These are phyloP conservation scores for Hypericum androsaemum DNA, from an alignment of 345 rosid genomes.

Conservation along the genomic window DNA sequence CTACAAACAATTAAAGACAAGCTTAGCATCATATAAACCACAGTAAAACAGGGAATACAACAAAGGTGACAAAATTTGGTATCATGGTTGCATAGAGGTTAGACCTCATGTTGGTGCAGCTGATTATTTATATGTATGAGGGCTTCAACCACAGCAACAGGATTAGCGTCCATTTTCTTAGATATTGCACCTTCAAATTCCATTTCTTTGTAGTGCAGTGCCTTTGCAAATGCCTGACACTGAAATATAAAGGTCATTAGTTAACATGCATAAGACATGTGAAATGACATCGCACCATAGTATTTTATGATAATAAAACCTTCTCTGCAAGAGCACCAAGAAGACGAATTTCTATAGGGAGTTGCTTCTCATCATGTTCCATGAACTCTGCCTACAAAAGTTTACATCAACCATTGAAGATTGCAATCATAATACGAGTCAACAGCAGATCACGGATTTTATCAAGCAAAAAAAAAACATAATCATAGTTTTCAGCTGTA, in stretches of 20 bases:
- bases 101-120: constrained; percentile 93
- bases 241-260: constrained; percentile 12
- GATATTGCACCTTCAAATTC: constrained; percentile 91
- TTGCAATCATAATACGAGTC: background rate
- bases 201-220: constrained; percentile 98
- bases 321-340: constrained; percentile 99
- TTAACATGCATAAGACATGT: too few species aligned
- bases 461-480: too few species aligned
- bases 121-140: constrained; percentile 98
- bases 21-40: background rate
- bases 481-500: too few species aligned
- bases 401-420: too few species aligned
- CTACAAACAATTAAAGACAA: constrained; percentile 24
- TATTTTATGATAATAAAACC: constrained; percentile 33
- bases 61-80: background rate
- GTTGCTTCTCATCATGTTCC: constrained; percentile 98
- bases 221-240: constrained; percentile 99
- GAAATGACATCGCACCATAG: too few species aligned
- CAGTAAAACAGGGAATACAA: constrained; percentile 1
- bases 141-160: constrained; percentile 94
- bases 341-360: constrained; percentile 95
- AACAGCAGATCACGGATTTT: too few species aligned
- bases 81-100: constrained; percentile 1
- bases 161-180: constrained; percentile 87
- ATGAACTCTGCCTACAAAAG: constrained; percentile 89